Base-by-base conservation (phyloP, 306 rosid species). In the Castanea mollissima region DNA sequence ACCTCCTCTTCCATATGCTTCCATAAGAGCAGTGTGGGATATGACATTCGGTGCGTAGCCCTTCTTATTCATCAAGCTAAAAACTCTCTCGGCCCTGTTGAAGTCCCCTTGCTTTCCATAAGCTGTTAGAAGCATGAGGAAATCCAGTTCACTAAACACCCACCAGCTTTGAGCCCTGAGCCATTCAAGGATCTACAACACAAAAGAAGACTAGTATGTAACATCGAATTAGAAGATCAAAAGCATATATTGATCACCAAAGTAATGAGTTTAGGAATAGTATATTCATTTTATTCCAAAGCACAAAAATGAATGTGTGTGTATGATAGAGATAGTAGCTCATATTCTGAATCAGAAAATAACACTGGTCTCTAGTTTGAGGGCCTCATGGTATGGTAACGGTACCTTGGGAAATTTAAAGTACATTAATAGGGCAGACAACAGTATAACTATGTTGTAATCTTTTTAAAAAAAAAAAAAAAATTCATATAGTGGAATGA, bases 21-120 rank as follows among this genome's bases (percentile, higher is more conserved):
- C 98, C 98, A 95, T 84, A n/a, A 95, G 96, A 81, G 99, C 95
- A 76, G 97, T 95, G 62, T 93, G 97, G 52, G 97, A 86, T 62
- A 93, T 85, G 14, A 93, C 94, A 88, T 85, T 93, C 46, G 96
- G 89, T 46, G 87, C 65, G 79, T 84, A 86, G 25, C 97, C 98
- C 63, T 85, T 95, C 81, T 91, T 85, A 83, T 89, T 95, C 87
- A 95, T 85, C 85, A 91, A 77, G 75, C 83, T 85, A 19, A 92
- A 82, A 52, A 91, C 74, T 87, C 78, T 95, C 88, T 92, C 97
- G 0, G 98, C 96, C 27, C 89, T 80, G 62, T 90, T 92, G 87
- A 91, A 92, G 75, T 91, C 87, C 60, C 98, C 98, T 75, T 83
- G 76, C 90, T 92, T 95, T 76, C 99, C 99, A 86, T 92, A 92